Percentiles rank a stretch among this genome's conserved stretches.
Conservation (phyloP, 2,329 filamentous ascomycete genomes). For the Cladosporium sp. region DNA sequence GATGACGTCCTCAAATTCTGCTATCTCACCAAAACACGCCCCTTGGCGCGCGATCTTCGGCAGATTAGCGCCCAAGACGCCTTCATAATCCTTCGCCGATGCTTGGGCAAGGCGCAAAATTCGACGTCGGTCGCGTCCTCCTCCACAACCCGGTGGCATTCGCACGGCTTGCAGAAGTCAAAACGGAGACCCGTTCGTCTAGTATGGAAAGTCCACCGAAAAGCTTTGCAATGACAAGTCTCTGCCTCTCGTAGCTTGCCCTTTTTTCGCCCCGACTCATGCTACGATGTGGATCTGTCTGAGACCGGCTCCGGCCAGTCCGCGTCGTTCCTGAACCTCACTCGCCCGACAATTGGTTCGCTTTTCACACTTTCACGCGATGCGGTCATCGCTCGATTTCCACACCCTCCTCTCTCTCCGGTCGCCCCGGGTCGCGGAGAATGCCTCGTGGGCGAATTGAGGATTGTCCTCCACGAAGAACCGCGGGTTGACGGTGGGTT, state of each 20-base stretch:
- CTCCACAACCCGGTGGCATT: not conserved
- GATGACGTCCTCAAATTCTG: slow-evolving; percentile 5
- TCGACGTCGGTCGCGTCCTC: slow-evolving; percentile 4
- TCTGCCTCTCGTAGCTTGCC: slow-evolving; percentile 3
- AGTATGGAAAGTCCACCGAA: too few species aligned
- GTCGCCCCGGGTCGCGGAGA: not conserved
- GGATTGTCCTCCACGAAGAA: too few species aligned
- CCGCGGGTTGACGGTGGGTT: slow-evolving; percentile 12
- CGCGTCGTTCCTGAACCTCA: slow-evolving; percentile 1
- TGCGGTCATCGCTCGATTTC: slow-evolving; percentile 10
- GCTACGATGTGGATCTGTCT: slow-evolving; percentile 12
- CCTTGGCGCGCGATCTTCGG: slow-evolving; percentile 5
- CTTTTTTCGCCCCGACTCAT: too few species aligned
- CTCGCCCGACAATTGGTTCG: not conserved
- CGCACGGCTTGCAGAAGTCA: not conserved
- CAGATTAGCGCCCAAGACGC: too few species aligned
- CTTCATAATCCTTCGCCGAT: slow-evolving; percentile 1
- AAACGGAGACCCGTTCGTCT: too few species aligned
- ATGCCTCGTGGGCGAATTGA: slow-evolving; percentile 1
- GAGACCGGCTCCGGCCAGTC: slow-evolving; percentile 9
- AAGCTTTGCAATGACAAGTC: slow-evolving; percentile 4
- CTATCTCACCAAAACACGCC: too few species aligned
- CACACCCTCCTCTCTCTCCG: not conserved
- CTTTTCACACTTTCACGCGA: not conserved
- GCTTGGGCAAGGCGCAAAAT: slow-evolving; percentile 1